Evolutionary conservation across 352 stramenopile genomes (phyloP).

Genomic region (Phytophthora rubi): DNA sequence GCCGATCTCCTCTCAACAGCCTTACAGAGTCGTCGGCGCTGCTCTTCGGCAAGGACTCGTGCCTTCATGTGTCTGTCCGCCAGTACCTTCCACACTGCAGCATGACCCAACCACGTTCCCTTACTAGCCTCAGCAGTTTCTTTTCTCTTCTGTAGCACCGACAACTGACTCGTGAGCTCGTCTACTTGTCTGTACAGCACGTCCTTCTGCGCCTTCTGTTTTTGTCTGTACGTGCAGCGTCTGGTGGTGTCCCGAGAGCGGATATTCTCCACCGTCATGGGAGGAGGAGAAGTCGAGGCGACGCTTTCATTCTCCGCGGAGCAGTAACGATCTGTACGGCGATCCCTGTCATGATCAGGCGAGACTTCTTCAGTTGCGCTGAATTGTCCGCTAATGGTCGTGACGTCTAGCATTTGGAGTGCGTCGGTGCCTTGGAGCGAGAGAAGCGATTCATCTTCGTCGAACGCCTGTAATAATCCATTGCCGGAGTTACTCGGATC

Average conservation of each 20-base stretch:
- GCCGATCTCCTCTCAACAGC: constrained; percentile 19
- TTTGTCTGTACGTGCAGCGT: constrained; percentile 29
- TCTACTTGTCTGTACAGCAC: constrained; percentile 20
- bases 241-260: constrained; percentile 31
- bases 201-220: constrained; percentile 29
- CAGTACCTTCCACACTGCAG: constrained; percentile 27
- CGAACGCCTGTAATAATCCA: constrained; percentile 20
- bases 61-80: constrained; percentile 27
- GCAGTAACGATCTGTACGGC: constrained; percentile 21
- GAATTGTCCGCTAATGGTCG: constrained; percentile 22
- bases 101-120: neutral
- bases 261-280: constrained; percentile 16
- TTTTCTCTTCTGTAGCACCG: constrained; percentile 14
- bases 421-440: constrained; percentile 15
- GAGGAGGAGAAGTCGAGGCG: constrained; percentile 9
- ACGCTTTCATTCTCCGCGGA: constrained; percentile 26
- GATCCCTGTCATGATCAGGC: neutral
- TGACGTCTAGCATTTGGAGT: constrained; percentile 26
- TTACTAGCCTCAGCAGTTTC: constrained; percentile 1
- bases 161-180: constrained; percentile 18
- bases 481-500: constrained; percentile 11
- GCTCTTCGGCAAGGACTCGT: constrained; percentile 26
- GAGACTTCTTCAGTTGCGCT: neutral
- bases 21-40: constrained; percentile 22
- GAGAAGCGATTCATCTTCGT: constrained; percentile 22